Evolutionary conservation across 2,329 filamentous ascomycete species (phyloP), one percentile per base, ranked within the genome.

Genomic region (Nemania sp.): DNA sequence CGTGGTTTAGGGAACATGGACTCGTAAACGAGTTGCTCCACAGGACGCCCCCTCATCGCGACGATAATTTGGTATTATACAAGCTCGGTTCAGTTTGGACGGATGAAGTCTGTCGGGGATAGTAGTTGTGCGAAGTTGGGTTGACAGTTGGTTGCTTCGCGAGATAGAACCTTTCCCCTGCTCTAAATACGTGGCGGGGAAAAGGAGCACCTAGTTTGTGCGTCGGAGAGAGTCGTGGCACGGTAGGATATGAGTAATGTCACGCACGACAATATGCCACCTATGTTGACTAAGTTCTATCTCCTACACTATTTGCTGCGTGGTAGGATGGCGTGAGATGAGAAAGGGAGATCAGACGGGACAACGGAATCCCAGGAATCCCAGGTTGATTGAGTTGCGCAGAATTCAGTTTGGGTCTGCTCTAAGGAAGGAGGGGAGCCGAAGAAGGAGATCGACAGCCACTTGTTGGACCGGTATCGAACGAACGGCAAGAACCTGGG

Each of bases 21-120:
- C 80, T 90, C 87, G 85, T 92, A 92, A 69, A 94, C 89, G 79
- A 93, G 86, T 77, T 91, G 86, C 67, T 92, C 90, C 75, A 93
- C 84, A 52, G 89, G 86, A 55, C 87, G 87, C 74, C 90, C 89
- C 81, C 91, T 92, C 92, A 94, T 94, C 61, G 76, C 83, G 78
- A 60, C 68, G 65, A 55, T 29, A 43, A 57, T 32, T 20, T 5
- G 22, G 10, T 10, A 18, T 26, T 47, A 20, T 22, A 29, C 43
- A 13, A 15, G 18, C 60, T 61, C 35, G 43, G 51, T 26, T n/a
- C 26, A 24, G 26, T 59, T 63, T 56, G 70, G 67, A 53, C 54
- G 49, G 26, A 15, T n/a, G 41, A 20, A 20, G n/a, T 45, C 5
- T 45, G 26, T 45, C 5, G 32, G 26, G 57, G 7, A 32, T 45